Evolutionary conservation across 768 basidiomycete genomes (phyloP), one percentile per base, ranked within the genome.

Genomic region (Boletus rubescentipes): DNA sequence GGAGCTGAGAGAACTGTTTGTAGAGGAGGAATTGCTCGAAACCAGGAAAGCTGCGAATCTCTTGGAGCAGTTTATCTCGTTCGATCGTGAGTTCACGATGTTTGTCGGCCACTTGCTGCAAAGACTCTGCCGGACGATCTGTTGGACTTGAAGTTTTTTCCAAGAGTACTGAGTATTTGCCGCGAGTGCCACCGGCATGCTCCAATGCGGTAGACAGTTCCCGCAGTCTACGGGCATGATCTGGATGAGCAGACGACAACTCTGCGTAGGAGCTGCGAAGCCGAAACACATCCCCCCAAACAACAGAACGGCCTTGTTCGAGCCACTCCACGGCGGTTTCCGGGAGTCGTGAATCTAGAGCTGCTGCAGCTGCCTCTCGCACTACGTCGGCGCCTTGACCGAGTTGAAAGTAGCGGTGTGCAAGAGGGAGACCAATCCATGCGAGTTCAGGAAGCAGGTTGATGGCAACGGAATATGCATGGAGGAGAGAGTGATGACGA

Each of bases 341-440:
- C 4, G 31, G 44, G 9, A 23, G 23, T 15, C 57, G 53, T 14
- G 36, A 49, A n/a, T 53, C 53, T 40, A 66, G 36, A 8, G 67
- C 61, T 15, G 59, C 51, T 4, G 66, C 65, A 2, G 63, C 66
- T 2, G 62, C 66, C 2, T 64, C 63, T 16, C 64, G 53, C 2
- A 57, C 66, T 14, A 67, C 31, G 42, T 40, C 55, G n/a, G 49
- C 49, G 10, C 43, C 21, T 48, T 9, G 26, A 9, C 9, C 11
- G 26, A 66, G 53, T 15, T 51, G 44, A 31, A 45, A 51, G 11
- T 61, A 58, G 23, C 66, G 66, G 35, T 44, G 30, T 12, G 31
- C 23, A 18, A 66, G 40, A 31, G 63, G 45, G n/a, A 58, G 42
- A 9, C 60, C 65, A 7, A 26, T 4, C 26, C 26, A 26, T 26